Evolutionary conservation across 2,329 filamentous ascomycete genomes (phyloP).

Genomic region (Pseudogymnoascus sp.): DNA sequence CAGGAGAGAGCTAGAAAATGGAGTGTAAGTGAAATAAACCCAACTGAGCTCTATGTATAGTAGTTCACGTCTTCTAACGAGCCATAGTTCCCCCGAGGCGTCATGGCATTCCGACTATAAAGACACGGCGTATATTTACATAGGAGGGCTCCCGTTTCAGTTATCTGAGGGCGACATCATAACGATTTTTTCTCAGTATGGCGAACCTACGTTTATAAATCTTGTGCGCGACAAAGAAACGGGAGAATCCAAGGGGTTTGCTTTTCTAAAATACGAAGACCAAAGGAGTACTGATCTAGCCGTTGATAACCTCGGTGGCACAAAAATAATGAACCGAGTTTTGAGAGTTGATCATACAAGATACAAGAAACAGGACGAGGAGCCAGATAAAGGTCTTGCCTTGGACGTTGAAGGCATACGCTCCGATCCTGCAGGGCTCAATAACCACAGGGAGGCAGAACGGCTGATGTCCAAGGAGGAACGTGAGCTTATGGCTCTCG

Average conservation of each 20-base stretch:
- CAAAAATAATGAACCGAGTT: conserved; percentile 70
- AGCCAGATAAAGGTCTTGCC: conserved; percentile 34
- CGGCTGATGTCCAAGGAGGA: conserved; percentile 73
- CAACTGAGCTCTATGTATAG: not conserved
- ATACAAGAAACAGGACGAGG: conserved; percentile 82
- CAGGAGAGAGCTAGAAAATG: conserved; percentile 86
- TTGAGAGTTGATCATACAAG: conserved; percentile 86
- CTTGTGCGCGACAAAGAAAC: conserved; percentile 92
- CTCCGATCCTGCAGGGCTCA: conserved; percentile 13
- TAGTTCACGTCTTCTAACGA: conserved; percentile 14
- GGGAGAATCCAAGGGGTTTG: conserved; percentile 89
- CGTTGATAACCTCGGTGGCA: conserved; percentile 89
- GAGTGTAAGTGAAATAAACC: conserved; percentile 50
- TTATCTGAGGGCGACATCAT: conserved; percentile 93
- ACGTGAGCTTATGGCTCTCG: conserved; percentile 65
- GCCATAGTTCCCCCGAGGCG: conserved; percentile 64
- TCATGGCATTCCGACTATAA: conserved; percentile 98
- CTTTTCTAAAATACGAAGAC: conserved; percentile 96
- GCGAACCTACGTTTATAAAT: conserved; percentile 89
- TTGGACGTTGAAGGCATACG: not conserved
- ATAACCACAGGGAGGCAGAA: conserved; percentile 34
- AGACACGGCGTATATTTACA: conserved; percentile 94
- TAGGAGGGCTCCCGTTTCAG: conserved; percentile 87
- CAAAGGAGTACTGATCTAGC: conserved; percentile 92
- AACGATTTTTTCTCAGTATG: conserved; percentile 94